Evolutionary conservation across 805 yeast species (phyloP).

Genomic region (Pichia ethanolica): DNA sequence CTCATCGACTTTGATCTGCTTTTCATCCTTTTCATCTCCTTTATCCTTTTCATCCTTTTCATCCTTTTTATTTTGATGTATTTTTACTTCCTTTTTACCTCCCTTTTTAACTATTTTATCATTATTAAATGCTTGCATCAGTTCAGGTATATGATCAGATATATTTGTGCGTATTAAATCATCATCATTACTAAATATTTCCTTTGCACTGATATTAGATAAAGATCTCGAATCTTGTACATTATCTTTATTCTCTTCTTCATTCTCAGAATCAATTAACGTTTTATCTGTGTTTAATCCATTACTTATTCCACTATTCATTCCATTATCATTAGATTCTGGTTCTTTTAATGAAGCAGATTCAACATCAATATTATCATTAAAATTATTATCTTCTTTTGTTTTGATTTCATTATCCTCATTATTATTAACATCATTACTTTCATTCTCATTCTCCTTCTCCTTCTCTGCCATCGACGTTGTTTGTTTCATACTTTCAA

Average conservation of each 20-base stretch:
- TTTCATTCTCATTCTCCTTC: neutral
- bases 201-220: slow-evolving; percentile 4
- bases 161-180: slow-evolving; percentile 36
- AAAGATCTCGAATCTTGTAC: neutral
- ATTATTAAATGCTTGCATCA: slow-evolving; percentile 49
- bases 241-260: neutral
- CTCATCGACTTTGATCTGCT: neutral
- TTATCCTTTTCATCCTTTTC: neutral
- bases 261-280: neutral
- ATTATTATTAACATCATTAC: neutral
- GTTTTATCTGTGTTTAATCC: neutral
- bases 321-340: neutral
- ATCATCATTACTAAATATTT: slow-evolving; percentile 7
- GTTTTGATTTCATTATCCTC: neutral
- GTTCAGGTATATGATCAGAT: slow-evolving; percentile 56
- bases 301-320: neutral
- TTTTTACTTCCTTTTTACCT: slow-evolving; percentile 29
- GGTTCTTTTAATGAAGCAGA: neutral
- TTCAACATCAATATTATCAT: neutral
- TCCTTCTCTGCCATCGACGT: neutral
- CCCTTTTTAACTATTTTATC: too few relatives aligned
- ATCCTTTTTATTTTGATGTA: slow-evolving; percentile 34
- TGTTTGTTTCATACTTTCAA: slow-evolving; percentile 40
- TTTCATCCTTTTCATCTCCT: neutral
- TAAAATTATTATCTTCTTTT: neutral